Base-by-base conservation (phyloP, 208 protist species). In the Leishmania arabica region DNA sequence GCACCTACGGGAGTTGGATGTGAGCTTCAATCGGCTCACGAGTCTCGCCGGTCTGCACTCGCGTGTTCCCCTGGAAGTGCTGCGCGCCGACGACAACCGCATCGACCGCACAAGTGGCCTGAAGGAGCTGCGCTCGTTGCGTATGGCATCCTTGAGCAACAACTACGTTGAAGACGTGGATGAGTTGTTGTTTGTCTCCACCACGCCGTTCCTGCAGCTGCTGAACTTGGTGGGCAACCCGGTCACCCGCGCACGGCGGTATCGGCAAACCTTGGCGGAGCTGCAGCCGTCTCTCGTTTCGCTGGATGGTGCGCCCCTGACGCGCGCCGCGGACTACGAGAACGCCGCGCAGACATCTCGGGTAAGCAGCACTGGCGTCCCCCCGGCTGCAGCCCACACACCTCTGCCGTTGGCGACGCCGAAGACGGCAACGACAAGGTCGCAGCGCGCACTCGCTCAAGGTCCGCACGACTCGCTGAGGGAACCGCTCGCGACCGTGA, bases 81-180 rank as follows among this genome's bases (percentile, higher is more conserved):
- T 97, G 34, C 81, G 83, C 60, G 92, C 89, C 17, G 91, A 94
- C 47, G 90, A 91, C 73, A 97, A 97, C 81, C 87, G 89, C 17
- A 80, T 97, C 49, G 70, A 78, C 47, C 81, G 84, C 42, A 93
- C 87, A 4, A 49, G 73, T 1, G 94, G 87, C 0, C 65, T 97
- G 37, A 92, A 95, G 76, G 87, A 89, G 19, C 51, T 95, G 88
- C 47, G 65, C n/a, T 62, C 81, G 45, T 81, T 97, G 73, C 86
- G 84, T 17, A 34, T 95, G 1, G 56, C 93, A 47, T 89, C 89
- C 4, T 68, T 96, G 17, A 85, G 84, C 70, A 90, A 94, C 78
- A 97, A 97, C 81, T 89, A 93, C 77, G 91, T 97, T 70, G 87
- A 91, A n/a, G 89, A 83, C 76, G 27, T 89, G 1, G 90, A 96